These are phyloP conservation scores for Dioscorea alata DNA, from an alignment of 106 monocot genomes.

Conservation along the genomic window DNA sequence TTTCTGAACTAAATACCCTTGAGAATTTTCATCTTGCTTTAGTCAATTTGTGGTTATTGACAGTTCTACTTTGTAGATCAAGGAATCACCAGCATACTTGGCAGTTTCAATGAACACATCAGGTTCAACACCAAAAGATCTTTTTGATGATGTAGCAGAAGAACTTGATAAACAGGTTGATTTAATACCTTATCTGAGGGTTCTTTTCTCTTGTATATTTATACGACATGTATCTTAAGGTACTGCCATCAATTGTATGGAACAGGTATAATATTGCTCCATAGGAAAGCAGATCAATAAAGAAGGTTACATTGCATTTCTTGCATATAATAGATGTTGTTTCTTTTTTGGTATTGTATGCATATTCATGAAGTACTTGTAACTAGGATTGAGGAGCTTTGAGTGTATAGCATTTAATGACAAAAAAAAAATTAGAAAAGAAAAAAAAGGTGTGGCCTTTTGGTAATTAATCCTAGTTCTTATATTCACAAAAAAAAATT, in stretches of 20 bases:
- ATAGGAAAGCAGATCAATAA: background rate
- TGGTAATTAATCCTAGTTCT: too few species aligned
- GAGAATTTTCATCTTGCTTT: too few species aligned
- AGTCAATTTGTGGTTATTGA: background rate
- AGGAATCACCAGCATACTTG: constrained; percentile 49
- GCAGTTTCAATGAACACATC: constrained; percentile 79
- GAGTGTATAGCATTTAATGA: too few species aligned
- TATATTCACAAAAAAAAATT: too few species aligned
- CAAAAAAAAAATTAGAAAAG: too few species aligned
- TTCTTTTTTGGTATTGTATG: too few species aligned
- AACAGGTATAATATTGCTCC: too few species aligned
- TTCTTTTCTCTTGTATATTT: background rate
- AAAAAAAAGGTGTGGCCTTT: too few species aligned
- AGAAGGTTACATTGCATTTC: background rate
- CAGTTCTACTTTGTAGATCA: constrained; percentile 44
- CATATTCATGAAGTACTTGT: too few species aligned
- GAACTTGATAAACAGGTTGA: constrained; percentile 88
- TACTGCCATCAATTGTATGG: too few species aligned
- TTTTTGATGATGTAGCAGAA: constrained; percentile 87
- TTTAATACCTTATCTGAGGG: background rate
- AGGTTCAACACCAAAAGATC: constrained; percentile 95
- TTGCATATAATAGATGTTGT: too few species aligned
- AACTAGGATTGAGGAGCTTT: too few species aligned
- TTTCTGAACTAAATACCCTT: background rate
- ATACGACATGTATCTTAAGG: background rate